phyloP scores from a whole-genome alignment of 2,329 filamentous ascomycete species.

The Talaromyces rugulosus region DNA sequence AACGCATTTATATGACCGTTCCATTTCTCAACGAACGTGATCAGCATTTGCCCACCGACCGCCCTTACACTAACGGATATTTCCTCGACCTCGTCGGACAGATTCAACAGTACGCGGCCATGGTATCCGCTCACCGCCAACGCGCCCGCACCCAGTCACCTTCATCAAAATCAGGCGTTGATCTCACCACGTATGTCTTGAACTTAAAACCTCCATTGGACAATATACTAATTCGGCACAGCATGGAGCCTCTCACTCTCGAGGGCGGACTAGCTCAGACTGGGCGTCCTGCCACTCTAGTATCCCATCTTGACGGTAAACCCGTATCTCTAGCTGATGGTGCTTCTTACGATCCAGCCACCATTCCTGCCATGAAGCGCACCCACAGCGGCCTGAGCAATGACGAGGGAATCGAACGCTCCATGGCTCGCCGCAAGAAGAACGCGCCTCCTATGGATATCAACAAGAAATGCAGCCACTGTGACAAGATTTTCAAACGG shows the following conservation, averaged over 20 bases:
- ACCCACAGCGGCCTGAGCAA: constrained; percentile 54
- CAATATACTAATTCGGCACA: constrained; percentile 25
- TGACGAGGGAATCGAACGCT: constrained; percentile 79
- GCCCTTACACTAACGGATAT: constrained; percentile 92
- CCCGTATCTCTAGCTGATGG: constrained; percentile 73
- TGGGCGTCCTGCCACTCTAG: constrained; percentile 77
- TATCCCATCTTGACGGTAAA: constrained; percentile 76
- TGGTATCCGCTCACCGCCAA: constrained; percentile 71
- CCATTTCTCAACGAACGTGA: constrained; percentile 81
- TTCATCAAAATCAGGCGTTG: constrained; percentile 47
- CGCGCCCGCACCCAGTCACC: constrained; percentile 54
- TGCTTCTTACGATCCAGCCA: constrained; percentile 52
- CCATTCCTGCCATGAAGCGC: constrained; percentile 48
- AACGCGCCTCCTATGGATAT: constrained; percentile 81
- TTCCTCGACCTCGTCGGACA: constrained; percentile 95
- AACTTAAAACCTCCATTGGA: background rate
- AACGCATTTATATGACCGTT: constrained; percentile 84
- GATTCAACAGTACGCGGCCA: constrained; percentile 82
- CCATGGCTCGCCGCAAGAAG: constrained; percentile 95
- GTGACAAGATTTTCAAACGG: constrained; percentile 89
- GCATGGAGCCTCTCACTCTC: constrained; percentile 70
- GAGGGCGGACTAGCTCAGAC: constrained; percentile 77
- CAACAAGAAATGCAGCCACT: constrained; percentile 75
- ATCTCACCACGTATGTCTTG: constrained; percentile 23
- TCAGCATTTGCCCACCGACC: constrained; percentile 76